Evolutionary conservation across 1,139 yeast genomes (phyloP), one percentile per base, ranked within the genome.

Genomic region (Sugiyamaella xylanicola): DNA sequence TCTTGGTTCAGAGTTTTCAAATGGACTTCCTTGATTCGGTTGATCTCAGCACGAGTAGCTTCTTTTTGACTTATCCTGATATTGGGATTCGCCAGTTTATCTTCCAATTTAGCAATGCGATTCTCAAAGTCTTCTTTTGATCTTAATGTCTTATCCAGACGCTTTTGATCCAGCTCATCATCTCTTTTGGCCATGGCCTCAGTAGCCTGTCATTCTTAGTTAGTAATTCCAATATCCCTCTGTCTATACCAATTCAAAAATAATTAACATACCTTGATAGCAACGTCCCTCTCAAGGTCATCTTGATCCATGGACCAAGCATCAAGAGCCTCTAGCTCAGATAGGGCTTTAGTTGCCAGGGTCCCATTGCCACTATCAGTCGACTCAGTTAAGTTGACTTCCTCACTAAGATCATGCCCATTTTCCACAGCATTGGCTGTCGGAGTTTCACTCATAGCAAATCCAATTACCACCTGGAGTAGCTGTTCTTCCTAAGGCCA

Each of bases 41-140:
- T 72, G 4, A 90, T 78, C 51, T 90, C 90, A 35, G 77, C 77
- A 51, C 78, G 70, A 13, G 86, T 65, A 58, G 74, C 77, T 57
- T 81, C 82, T 56, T 85, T 77, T 58, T 83, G 87, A 2, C 93
- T 85, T 32, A 93, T 81, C 66, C 85, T 80, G 0, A 88, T 82
- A 22, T 78, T 71, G 0, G 87, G 80, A 63, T 78, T 78, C 11
- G 70, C 69, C 7, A 87, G 68, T 57, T 81, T 77, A 16, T 76
- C 74, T 55, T 81, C 75, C 7, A 91, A 69, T 2, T 74, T 66
- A 3, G 72, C 64, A 17, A 85, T 68, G 62, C 81, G 82, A 16
- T 72, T 68, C 35, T 72, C 63, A 8, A 80, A 70, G 60, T 79
- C 79, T 13, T 70, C 71, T 32, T 58, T 59, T 9, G 64, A 59